phyloP scores from a whole-genome alignment of 805 yeast species.

The Candida ulmi region DNA sequence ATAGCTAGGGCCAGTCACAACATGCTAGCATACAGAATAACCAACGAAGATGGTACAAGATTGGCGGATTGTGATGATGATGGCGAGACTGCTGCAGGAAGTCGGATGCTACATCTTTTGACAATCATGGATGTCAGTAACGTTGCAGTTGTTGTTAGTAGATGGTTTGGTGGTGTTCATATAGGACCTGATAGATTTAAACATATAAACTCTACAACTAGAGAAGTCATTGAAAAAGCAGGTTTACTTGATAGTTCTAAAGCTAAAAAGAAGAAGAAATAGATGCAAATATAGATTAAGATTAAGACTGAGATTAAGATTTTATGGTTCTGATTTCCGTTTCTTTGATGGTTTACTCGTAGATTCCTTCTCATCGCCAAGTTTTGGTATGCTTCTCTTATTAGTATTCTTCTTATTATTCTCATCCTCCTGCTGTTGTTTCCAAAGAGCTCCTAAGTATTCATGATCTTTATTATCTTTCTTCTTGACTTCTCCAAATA shows the following conservation, averaged over 20 bases:
- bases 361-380: conserved; percentile 6
- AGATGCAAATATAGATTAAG: conserved; percentile 17
- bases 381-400: conserved; percentile 3
- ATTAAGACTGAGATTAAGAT: background rate
- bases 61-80: conserved; percentile 92
- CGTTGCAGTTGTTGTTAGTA: conserved; percentile 65
- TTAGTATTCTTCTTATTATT: background rate
- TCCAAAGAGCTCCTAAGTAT: conserved; percentile 18
- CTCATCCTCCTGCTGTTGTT: conserved; percentile 17
- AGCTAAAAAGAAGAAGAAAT: conserved; percentile 20
- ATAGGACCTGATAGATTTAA: conserved; percentile 92
- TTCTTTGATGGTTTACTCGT: conserved; percentile 15
- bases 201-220: conserved; percentile 83
- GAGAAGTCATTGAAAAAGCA: conserved; percentile 75
- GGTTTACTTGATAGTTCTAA: conserved; percentile 44
- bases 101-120: conserved; percentile 72
- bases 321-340: conserved; percentile 13
- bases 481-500: conserved; percentile 18
- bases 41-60: conserved; percentile 41
- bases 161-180: conserved; percentile 93
- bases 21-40: conserved; percentile 84
- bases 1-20: conserved; percentile 68
- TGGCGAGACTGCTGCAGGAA: conserved; percentile 96
- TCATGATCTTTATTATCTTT: conserved; percentile 5
- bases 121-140: conserved; percentile 75